Evolutionary conservation across 164 flowering plant species (phyloP), one percentile per base, ranked within the genome.

Genomic region (Nymphaea colorata): DNA sequence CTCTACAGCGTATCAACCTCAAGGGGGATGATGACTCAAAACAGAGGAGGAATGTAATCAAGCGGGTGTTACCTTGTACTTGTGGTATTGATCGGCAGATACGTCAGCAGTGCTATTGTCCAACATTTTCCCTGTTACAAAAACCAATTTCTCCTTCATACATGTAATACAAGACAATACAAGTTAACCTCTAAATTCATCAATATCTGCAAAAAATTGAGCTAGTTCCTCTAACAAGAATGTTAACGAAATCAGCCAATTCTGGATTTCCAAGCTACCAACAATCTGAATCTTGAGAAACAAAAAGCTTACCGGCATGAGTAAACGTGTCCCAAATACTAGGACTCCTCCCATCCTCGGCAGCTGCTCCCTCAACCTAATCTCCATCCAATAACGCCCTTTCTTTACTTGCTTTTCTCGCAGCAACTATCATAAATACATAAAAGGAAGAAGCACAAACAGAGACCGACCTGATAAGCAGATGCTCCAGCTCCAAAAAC

Each of bases 341-440:
- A 11, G 71, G 66, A 41, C n/a, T 51, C 60, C 71, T 69, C 45
- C 71, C 71, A 69, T 69, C 66, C 65, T 69, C 71, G 10, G 66
- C 66, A 17, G 41, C 71, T 62, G 71, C 71, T 41, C 71, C 71
- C 41, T 69, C 71, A 47, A n/a, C 66, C 71, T 62, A 44, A 47
- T 42, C 43, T 12, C 17, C 15, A 3, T 44, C 61, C 14, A 42
- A 18, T 3, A 61, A 7, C 63, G 0, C 25, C 5, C 41, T n/a
- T 61, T 61, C 41, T n/a, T 16, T 16, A 5, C 63, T 61, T 25
- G 14, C 5, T 61, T 15, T 25, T 25, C 15, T 61, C 5, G 17
- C 6, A 5, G n/a, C 5, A 61, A 5, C 15, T 7, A 16, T n/a
- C 5, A 15, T 5, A 61, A 61, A 25, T 6, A 61, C 63, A 55